Base-by-base conservation (phyloP, 257 asterid species). In the Solanum pinnatisectum region DNA sequence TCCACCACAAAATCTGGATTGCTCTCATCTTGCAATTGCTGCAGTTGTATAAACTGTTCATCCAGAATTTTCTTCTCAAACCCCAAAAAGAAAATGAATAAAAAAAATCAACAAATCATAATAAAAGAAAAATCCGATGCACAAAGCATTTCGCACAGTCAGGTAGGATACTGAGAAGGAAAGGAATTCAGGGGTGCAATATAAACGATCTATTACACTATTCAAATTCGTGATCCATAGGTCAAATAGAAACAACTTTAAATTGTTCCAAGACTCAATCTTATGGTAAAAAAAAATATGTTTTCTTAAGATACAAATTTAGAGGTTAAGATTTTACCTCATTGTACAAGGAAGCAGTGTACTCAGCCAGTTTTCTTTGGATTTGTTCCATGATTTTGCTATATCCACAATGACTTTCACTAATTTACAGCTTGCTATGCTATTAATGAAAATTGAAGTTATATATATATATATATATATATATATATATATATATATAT, bases 31-130 rank as follows among this genome's bases (percentile, higher is more conserved):
- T 89, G 90, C 87, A 91, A 83, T 74, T 89, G 93, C 1, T 89
- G 93, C n/a, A 91, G 91, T 70, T 91, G 93, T 37, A 86, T 86
- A 90, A 86, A 91, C 86, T 91, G 93, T 36, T 91, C 93, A 88
- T 91, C 91, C 79, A 91, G 84, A 86, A 86, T 88, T n/a, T 84
- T 87, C 91, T 89, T 52, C 88, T 44, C 77, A 20, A 11, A 42
- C 52, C 39, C 20, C 20, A 35, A 2, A 81, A 46, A 8, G 1
- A 23, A 39, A 40, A 22, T 46, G 22, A 18, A 33, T 15, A 16
- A 71, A 8, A 16, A 42, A 3, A 33, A 42, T 27, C 39, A 79
- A 40, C 63, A 65, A 4, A 33, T 32, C 46, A 77, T 37, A 32
- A 70, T 56, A 22, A 44, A 39, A 30, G 8, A 16, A 15, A 8